A percentile compares a stretch with the other conserved stretches of the same genome.
phyloP scores from a whole-genome alignment of 805 yeast species.

The Wickerhamiella nectarea region DNA sequence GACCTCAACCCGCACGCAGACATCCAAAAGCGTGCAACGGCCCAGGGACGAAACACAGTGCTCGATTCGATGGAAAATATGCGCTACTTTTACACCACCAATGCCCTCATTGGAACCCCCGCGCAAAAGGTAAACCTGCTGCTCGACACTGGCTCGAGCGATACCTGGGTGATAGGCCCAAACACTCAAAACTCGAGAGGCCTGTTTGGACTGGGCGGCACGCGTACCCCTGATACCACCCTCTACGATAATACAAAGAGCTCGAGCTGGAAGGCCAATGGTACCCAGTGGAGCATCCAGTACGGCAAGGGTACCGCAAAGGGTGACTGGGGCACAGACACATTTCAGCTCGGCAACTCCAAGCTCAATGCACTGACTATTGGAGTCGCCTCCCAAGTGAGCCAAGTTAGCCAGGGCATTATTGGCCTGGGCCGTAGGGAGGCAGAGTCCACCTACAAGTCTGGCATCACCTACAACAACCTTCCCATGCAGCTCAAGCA shows the following conservation, averaged over 20 bases:
- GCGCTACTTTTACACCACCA: conserved; percentile 26
- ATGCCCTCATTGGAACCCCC: conserved; percentile 41
- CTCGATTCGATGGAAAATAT: conserved; percentile 23
- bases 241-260: conserved; percentile 17
- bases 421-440: conserved; percentile 34
- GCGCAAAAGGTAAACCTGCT: conserved; percentile 41
- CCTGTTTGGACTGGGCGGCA: conserved; percentile 8
- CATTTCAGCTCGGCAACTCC: conserved; percentile 40
- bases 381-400: conserved; percentile 53
- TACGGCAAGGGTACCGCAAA: conserved; percentile 39
- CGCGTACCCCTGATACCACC: conserved; percentile 11
- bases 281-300: conserved; percentile 22
- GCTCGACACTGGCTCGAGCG: conserved; percentile 69
- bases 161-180: conserved; percentile 47
- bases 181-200: conserved; percentile 9
- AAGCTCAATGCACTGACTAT: conserved; percentile 44
- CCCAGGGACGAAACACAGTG: background rate
- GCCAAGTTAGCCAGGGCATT: conserved; percentile 52
- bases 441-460: conserved; percentile 34
- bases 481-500: conserved; percentile 48
- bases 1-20: background rate
- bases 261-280: conserved; percentile 21
- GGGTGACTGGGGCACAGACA: conserved; percentile 55
- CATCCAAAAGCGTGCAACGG: conserved; percentile 1
- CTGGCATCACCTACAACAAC: conserved; percentile 37